Evolutionary conservation across 2,329 filamentous ascomycete genomes (phyloP).

Genomic region (Beauveria caledonica): DNA sequence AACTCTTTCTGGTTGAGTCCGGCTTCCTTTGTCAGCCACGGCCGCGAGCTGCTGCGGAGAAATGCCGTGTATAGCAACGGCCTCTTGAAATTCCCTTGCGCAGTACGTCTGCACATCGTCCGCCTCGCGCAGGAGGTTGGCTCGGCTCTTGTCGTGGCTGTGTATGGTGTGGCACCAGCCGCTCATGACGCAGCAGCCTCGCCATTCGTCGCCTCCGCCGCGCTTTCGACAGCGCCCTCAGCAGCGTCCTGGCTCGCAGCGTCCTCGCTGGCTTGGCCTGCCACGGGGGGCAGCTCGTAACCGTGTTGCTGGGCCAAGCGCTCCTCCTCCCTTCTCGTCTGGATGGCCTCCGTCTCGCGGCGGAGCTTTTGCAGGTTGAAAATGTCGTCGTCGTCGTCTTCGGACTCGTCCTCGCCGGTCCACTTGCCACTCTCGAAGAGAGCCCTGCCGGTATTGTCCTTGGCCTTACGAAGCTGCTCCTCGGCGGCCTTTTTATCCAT

Average conservation of each 20-base stretch:
- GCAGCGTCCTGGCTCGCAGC: conserved; percentile 9
- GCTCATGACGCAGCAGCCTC: conserved; percentile 7
- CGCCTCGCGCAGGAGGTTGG: background rate
- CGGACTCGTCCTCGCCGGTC: conserved; percentile 59
- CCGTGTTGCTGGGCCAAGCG: conserved; percentile 34
- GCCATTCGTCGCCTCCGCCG: background rate
- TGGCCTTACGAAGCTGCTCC: conserved; percentile 79
- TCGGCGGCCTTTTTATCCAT: conserved; percentile 94
- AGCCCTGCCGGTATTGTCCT: conserved; percentile 90
- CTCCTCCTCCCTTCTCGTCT: conserved; percentile 71
- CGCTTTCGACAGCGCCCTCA: background rate
- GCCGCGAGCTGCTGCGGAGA: background rate
- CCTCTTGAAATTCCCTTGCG: background rate
- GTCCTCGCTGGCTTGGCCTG: background rate
- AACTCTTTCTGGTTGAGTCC: background rate
- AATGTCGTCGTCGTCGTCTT: conserved; percentile 51
- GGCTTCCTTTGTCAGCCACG: background rate
- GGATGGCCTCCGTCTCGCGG: conserved; percentile 71
- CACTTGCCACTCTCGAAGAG: conserved; percentile 97
- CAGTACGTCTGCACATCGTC: background rate
- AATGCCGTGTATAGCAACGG: background rate
- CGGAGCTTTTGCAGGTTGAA: conserved; percentile 82
- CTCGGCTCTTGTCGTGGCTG: conserved; percentile 5
- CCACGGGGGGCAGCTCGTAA: conserved; percentile 9
- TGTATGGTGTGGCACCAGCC: background rate